Conservation (phyloP, 768 basidiomycete genomes). For the Suillus luteus region DNA sequence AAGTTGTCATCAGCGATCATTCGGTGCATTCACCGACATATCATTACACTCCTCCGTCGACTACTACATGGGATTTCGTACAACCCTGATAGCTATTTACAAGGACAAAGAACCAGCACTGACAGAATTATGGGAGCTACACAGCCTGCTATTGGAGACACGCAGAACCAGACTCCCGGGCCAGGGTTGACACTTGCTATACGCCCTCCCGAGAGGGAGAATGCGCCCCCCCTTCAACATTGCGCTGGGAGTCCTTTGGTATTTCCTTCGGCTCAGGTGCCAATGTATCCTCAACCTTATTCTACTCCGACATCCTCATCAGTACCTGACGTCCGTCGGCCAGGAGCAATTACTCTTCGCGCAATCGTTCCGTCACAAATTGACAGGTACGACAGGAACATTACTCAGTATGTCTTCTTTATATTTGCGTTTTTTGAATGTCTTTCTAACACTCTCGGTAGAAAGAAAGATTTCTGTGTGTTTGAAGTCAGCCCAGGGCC, state of each 20-base stretch:
- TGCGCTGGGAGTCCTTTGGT: background rate
- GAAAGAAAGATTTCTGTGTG: background rate
- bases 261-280: background rate
- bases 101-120: background rate
- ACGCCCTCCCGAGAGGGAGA: background rate
- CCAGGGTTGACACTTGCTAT: background rate
- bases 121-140: background rate
- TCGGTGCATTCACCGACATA: background rate
- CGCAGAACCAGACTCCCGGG: background rate
- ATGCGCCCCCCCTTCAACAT: background rate
- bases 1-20: background rate
- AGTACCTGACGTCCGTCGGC: background rate
- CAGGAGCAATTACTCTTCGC: background rate
- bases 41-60: constrained; percentile 1
- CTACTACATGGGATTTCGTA: background rate
- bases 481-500: background rate
- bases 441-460: background rate
- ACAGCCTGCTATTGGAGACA: background rate
- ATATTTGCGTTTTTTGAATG: background rate
- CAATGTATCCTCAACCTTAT: background rate
- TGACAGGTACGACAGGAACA: background rate
- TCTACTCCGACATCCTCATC: background rate
- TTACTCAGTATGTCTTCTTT: background rate
- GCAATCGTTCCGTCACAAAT: constrained; percentile 1
- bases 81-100: background rate